phyloP scores from a whole-genome alignment of 2,329 filamentous ascomycete species.

The Colletotrichum spinosum region DNA sequence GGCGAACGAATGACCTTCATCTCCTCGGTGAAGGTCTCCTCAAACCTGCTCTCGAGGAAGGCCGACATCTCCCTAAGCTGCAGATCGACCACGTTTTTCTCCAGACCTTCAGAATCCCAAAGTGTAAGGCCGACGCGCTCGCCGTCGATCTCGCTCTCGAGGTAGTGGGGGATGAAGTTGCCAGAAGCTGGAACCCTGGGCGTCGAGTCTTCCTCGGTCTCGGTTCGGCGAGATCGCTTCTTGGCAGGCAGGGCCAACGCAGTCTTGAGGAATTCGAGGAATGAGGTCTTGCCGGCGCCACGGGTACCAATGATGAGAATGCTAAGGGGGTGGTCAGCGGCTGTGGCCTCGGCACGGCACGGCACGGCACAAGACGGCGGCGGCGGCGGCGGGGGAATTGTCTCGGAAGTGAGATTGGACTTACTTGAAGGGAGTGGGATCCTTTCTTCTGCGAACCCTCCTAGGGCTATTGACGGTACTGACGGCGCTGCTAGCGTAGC shows the following conservation, averaged over 20 bases:
- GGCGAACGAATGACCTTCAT: conserved; percentile 97
- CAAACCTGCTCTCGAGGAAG: conserved; percentile 97
- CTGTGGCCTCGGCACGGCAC: not conserved
- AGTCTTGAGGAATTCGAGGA: conserved; percentile 93
- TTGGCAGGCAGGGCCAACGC: conserved; percentile 85
- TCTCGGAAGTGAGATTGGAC: conserved; percentile 50
- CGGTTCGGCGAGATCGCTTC: conserved; percentile 71
- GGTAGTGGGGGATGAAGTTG: conserved; percentile 87
- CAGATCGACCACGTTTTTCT: conserved; percentile 94
- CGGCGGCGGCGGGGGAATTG: not conserved
- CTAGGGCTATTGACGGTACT: conserved; percentile 94
- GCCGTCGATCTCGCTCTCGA: conserved; percentile 93
- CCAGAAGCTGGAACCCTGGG: conserved; percentile 60
- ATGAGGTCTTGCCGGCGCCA: conserved; percentile 93
- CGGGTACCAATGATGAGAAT: conserved; percentile 91
- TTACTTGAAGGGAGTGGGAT: conserved; percentile 98
- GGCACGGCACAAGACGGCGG: not conserved
- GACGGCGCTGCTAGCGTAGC: conserved; percentile 91
- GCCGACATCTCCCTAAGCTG: conserved; percentile 91
- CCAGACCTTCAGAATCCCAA: conserved; percentile 96
- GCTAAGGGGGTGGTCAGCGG: conserved; percentile 58
- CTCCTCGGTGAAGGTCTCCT: conserved; percentile 96
- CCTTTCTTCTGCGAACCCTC: conserved; percentile 92
- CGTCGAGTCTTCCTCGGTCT: conserved; percentile 66
- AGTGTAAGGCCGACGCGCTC: conserved; percentile 93